Evolutionary conservation across 2,329 filamentous ascomycete species (phyloP).

Genomic region (Penicillium sp.): DNA sequence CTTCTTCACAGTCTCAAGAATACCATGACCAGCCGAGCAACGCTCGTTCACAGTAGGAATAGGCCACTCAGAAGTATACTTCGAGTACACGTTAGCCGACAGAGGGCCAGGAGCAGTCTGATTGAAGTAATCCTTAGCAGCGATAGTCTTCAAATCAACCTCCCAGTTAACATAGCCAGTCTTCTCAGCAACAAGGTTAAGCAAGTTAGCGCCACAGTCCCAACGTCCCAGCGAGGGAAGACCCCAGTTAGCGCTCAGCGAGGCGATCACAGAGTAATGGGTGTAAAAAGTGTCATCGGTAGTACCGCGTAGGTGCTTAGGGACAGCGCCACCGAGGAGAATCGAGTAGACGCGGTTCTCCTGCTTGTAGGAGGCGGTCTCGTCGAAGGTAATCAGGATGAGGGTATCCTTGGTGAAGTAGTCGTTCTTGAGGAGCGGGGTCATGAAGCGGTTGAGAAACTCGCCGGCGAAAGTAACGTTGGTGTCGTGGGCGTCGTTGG

Average conservation of each 20-base stretch:
- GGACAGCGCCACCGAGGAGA: conserved; percentile 76
- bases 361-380: conserved; percentile 69
- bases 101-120: conserved; percentile 59
- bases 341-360: conserved; percentile 72
- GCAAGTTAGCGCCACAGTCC: conserved; percentile 76
- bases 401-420: conserved; percentile 79
- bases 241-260: conserved; percentile 72
- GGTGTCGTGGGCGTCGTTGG: conserved; percentile 76
- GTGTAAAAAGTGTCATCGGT: conserved; percentile 73
- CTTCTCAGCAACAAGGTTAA: conserved; percentile 63
- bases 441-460: conserved; percentile 72
- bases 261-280: conserved; percentile 73
- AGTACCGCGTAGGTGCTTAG: conserved; percentile 67
- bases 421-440: conserved; percentile 70
- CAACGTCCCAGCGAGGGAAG: conserved; percentile 72
- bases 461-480: conserved; percentile 70
- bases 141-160: conserved; percentile 41
- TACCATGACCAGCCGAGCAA: conserved; percentile 46
- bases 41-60: conserved; percentile 35
- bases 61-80: conserved; percentile 40
- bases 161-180: conserved; percentile 61
- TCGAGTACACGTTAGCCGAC: conserved; percentile 35
- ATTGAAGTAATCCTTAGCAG: conserved; percentile 57
- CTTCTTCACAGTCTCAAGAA: conserved; percentile 42
- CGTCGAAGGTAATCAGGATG: conserved; percentile 79